These are phyloP conservation scores for Alternaria conjuncta DNA, from an alignment of 2,329 filamentous ascomycete genomes.

Conservation along the genomic window DNA sequence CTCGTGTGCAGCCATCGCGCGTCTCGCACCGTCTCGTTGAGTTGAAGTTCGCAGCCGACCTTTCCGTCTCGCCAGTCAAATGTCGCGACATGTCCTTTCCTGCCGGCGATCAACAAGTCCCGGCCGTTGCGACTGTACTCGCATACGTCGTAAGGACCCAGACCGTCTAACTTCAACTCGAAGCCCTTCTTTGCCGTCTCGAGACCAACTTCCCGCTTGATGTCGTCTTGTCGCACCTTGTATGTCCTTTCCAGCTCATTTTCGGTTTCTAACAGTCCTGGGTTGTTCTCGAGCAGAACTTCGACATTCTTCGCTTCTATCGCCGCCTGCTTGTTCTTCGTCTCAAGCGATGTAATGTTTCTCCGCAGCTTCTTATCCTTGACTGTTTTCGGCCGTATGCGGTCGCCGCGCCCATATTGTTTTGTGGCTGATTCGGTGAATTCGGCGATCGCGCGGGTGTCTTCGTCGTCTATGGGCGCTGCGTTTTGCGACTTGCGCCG, in stretches of 20 bases:
- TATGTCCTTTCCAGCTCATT: slow-evolving; percentile 89
- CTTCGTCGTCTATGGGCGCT: slow-evolving; percentile 34
- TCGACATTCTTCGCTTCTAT: slow-evolving; percentile 93
- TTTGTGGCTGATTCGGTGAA: slow-evolving; percentile 64
- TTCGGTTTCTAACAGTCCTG: slow-evolving; percentile 88
- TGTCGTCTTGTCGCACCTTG: slow-evolving; percentile 88
- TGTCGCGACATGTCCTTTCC: slow-evolving; percentile 92
- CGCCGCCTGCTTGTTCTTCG: slow-evolving; percentile 80
- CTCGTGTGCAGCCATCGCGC: slow-evolving; percentile 79
- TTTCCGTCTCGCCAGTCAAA: slow-evolving; percentile 97
- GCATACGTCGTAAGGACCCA: slow-evolving; percentile 86
- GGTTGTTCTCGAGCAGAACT: slow-evolving; percentile 85
- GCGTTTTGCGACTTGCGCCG: slow-evolving; percentile 32
- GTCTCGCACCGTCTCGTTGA: slow-evolving; percentile 89
- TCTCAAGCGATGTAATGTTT: slow-evolving; percentile 79
- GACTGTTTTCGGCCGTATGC: slow-evolving; percentile 73
- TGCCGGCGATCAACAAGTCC: slow-evolving; percentile 81
- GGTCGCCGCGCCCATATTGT: slow-evolving; percentile 83
- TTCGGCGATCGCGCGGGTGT: slow-evolving; percentile 35
- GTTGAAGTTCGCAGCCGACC: slow-evolving; percentile 86
- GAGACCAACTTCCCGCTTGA: slow-evolving; percentile 73
- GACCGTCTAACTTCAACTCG: slow-evolving; percentile 75
- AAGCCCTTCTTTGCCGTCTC: slow-evolving; percentile 93
- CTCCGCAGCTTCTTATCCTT: slow-evolving; percentile 89
- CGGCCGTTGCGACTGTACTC: slow-evolving; percentile 92